phyloP scores from a whole-genome alignment of 2,329 filamentous ascomycete genomes.

The Colletotrichum viniferum region DNA sequence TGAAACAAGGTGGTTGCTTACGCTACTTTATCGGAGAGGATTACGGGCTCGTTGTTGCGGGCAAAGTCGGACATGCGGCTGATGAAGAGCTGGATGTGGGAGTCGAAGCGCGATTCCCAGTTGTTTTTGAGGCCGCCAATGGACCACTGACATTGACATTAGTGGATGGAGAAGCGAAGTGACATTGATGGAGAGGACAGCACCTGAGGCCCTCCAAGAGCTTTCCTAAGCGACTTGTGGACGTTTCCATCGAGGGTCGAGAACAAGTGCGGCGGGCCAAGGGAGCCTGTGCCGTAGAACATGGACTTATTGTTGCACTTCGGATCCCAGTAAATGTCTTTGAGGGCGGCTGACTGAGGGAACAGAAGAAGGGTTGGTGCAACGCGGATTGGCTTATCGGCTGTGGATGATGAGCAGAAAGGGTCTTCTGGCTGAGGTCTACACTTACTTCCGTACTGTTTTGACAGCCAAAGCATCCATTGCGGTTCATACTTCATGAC shows the following conservation, averaged over 20 bases:
- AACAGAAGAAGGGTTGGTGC: background rate
- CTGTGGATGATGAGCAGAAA: too few species aligned
- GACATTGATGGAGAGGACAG: too few species aligned
- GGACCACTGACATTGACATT: background rate
- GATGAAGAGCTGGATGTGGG: background rate
- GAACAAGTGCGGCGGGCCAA: conserved; percentile 1
- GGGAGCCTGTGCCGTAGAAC: background rate
- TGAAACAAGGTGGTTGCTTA: background rate
- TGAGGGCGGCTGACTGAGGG: background rate
- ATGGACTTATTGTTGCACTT: background rate
- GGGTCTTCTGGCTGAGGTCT: too few species aligned
- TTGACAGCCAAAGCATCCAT: background rate
- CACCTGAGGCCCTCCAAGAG: background rate
- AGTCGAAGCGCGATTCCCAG: conserved; percentile 4
- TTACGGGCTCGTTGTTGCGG: background rate
- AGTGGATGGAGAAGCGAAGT: background rate
- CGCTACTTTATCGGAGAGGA: conserved; percentile 6
- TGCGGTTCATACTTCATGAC: background rate
- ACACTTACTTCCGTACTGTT: background rate
- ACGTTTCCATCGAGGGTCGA: background rate
- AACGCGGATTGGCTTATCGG: background rate
- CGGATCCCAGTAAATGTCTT: conserved; percentile 3
- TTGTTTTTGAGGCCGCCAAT: conserved; percentile 2
- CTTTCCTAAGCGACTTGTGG: background rate
- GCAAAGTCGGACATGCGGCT: background rate